phyloP scores from a whole-genome alignment of 148 eudicot genomes.

The Silene uniflora region DNA sequence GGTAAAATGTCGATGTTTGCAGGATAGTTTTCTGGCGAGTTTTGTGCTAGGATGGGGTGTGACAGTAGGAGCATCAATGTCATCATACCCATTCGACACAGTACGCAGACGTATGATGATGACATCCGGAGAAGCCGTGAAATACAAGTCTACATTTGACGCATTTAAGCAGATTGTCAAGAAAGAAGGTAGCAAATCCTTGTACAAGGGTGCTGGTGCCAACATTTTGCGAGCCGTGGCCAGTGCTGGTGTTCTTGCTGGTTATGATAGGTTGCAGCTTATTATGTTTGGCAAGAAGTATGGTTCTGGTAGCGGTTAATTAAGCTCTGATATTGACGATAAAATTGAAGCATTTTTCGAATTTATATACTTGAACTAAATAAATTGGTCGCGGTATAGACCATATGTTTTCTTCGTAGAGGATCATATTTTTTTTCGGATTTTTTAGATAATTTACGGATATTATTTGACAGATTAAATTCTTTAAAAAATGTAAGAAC shows the following conservation, averaged over 20 bases:
- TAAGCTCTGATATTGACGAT: constrained; percentile 7
- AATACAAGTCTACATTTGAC: constrained; percentile 18
- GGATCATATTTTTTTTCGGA: no score
- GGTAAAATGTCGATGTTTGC: neutral
- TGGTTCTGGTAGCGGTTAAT: constrained; percentile 22
- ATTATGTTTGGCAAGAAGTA: constrained; percentile 20
- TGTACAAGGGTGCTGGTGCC: constrained; percentile 24
- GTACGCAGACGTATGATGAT: constrained; percentile 29
- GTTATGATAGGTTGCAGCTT: constrained; percentile 26
- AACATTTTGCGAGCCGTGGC: constrained; percentile 23
- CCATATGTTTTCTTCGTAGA: no score
- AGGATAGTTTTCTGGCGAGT: constrained; percentile 25
- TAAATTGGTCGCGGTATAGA: no score
- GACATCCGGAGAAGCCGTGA: constrained; percentile 26
- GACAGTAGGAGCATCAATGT: constrained; percentile 18
- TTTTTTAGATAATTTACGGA: no score
- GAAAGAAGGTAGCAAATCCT: constrained; percentile 19
- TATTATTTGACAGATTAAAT: no score
- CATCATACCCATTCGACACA: constrained; percentile 24
- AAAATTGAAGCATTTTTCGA: neutral
- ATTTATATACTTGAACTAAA: no score
- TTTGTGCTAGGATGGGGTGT: constrained; percentile 21
- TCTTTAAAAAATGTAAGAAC: no score
- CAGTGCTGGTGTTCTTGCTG: constrained; percentile 25
- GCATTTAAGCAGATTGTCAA: constrained; percentile 17